Base-by-base conservation (phyloP, 352 stramenopile species). In the Globisporangium polare region DNA sequence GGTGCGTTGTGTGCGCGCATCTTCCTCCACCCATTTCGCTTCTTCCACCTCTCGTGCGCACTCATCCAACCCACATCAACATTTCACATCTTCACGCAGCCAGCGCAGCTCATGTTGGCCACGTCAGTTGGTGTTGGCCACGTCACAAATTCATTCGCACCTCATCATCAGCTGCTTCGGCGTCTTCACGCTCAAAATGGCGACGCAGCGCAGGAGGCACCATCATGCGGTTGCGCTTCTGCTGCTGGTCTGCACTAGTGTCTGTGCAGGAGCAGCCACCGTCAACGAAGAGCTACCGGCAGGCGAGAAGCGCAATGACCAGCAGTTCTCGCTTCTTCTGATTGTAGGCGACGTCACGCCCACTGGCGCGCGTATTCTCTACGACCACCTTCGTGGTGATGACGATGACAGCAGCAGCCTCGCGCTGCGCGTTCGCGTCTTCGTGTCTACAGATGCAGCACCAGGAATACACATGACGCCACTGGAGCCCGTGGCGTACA, bases 321-420 rank as follows among this genome's bases (percentile, higher is more conserved):
- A 39, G 12, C 33, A 39, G 33, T 33, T 18, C 9, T 18, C 45
- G 3, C 62, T 87, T 47, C 47, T 90, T 29, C 41, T 90, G 35
- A 60, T 83, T 15, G 72, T 90, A 29, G 81, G 81, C 20, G 66
- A 83, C 39, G 81, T 90, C 37, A 66, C 69, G 17, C 27, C 70
- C 15, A 72, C 75, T 1, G 65, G 53, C 9, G 79, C 77, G 29
- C 77, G 79, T 39, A 69, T 89, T 39, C 63, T 89, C 43, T 77
- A 69, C n/a, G 79, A 89, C 29, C 64, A 63, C 26, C 59, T n/a
- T 22, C 24, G 26, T 12, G 33, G 39, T 29, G 39, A 51, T 67
- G 33, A 61, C 57, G 9, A 7, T n/a, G 8, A 45, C 56, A 3
- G 45, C 31, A 7, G 45, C 50, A 6, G 27, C 10, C 33, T 37